Evolutionary conservation across 2,329 filamentous ascomycete genomes (phyloP), one percentile per base, ranked within the genome.

Genomic region (Xylaria digitata): DNA sequence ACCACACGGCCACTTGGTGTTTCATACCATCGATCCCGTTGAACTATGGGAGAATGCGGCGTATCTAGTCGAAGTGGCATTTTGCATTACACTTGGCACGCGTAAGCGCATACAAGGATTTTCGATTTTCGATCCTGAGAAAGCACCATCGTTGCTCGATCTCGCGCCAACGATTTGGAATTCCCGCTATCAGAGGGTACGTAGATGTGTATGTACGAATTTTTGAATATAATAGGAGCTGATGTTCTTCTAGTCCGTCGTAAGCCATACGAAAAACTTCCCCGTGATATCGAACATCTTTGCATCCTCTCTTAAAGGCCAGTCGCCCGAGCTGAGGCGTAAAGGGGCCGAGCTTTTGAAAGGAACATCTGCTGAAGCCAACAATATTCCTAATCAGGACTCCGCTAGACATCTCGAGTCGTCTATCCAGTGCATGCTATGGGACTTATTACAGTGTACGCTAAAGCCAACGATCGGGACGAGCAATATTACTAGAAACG

Each of bases 221-320:
- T 17, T 9, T 50, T 32, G n/a, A 19, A 17, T 11, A 1, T 23
- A 17, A 7, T 11, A 42, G 9, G 7, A 55, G 23, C 62, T 71
- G n/a, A 71, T 34, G 1, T 21, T 57, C 26, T 37, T 42, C 40
- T 21, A 76, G 75, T 65, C 65, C 7, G 61, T 65, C 34, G 59
- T 68, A 45, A 63, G 26, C 15, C 73, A 76, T 61, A 62, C 67
- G 8, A 66, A 66, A 19, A 71, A 69, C 6, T 74, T 76, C 19
- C 49, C 70, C 13, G 50, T 70, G 11, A 72, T 76, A 37, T 73
- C 74, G 23, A 67, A 61, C 30, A 74, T 75, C 19, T 56, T 76
- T 52, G 68, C 71, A 56, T 58, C 66, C 26, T 70, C 63, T 46
- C 48, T 69, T 40, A 62, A 66, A 52, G 63, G 55, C n/a, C 70